Evolutionary conservation across 768 basidiomycete species (phyloP), one percentile per base, ranked within the genome.

Genomic region (Cyathus striatus): DNA sequence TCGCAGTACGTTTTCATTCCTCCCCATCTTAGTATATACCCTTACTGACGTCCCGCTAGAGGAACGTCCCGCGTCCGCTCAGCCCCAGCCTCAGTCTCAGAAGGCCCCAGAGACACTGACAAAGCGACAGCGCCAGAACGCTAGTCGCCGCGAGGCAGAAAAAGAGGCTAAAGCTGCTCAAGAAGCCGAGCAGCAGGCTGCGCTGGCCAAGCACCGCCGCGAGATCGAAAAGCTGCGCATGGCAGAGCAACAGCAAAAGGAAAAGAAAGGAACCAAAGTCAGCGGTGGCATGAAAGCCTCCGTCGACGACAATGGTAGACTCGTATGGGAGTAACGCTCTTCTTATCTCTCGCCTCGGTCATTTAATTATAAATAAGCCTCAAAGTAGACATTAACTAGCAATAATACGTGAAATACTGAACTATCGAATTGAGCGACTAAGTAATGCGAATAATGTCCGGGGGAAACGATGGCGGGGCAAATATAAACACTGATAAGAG

Each of bases 71-170:
- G n/a, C n/a, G n/a, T n/a, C n/a, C n/a, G n/a, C n/a, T n/a, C n/a
- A n/a, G n/a, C n/a, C 49, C 2, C 18, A 38, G 5, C 23, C 34
- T 14, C 49, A 46, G 22, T 2, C 43, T 13, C 53, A 61, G 5
- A 63, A 63, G 21, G 64, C 70, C 2, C 56, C 76, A 0, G 76
- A 75, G 46, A 50, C 69, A 1, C 56, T 75, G 45, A 83, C 79
- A 5, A 86, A 90, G 61, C 75, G 74, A 33, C 84, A 88, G 56
- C 75, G 83, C 6, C 70, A 90, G 55, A 86, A 87, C 49, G 78
- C 73, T 6, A 72, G 71, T 48, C 74, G 66, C 55, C 66, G 73
- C 4, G 83, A 85, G 35, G 70, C 73, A 0, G 55, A 67, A 42
- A 88, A 86, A 58, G 68, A 72, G 2, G 73, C 64, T 5, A 83